Evolutionary conservation across 202 grass and related monocot species (phyloP).

Genomic region (Carex arenaria): DNA sequence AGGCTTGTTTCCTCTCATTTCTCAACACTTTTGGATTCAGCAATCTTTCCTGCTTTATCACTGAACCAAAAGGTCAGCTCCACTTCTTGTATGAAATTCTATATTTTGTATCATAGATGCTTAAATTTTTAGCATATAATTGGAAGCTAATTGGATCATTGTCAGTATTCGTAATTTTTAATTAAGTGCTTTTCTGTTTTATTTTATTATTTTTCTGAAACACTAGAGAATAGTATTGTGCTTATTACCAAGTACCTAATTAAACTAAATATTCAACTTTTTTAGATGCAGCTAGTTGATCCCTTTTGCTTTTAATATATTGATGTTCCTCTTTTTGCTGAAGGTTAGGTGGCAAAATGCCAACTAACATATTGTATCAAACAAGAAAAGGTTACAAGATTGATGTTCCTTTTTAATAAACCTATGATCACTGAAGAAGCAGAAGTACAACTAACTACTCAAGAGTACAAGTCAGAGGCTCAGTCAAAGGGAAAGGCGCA

Average conservation of each 20-base stretch:
- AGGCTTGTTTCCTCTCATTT: constrained; percentile 90
- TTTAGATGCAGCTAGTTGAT: not conserved
- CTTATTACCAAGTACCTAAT: not conserved
- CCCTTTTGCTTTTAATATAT: not conserved
- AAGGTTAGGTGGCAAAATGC: not conserved
- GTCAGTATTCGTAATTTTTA: not conserved
- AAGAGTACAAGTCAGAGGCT: too few species aligned
- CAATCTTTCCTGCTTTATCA: constrained; percentile 72
- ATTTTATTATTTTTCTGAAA: not conserved
- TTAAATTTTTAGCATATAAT: not conserved
- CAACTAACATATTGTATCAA: not conserved
- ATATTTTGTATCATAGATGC: not conserved
- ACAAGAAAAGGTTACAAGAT: not conserved
- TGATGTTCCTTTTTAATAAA: not conserved
- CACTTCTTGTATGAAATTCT: constrained; percentile 4
- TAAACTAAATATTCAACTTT: not conserved
- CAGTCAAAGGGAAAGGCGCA: too few species aligned
- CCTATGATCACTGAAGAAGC: too few species aligned
- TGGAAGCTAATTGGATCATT: not conserved
- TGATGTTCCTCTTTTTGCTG: not conserved
- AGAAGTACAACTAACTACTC: too few species aligned
- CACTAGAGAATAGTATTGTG: not conserved
- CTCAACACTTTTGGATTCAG: constrained; percentile 63
- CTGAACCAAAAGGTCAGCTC: constrained; percentile 76
- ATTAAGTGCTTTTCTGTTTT: not conserved